These are phyloP conservation scores for Alternaria conjuncta DNA, from an alignment of 2,329 filamentous ascomycete genomes.

Conservation along the genomic window DNA sequence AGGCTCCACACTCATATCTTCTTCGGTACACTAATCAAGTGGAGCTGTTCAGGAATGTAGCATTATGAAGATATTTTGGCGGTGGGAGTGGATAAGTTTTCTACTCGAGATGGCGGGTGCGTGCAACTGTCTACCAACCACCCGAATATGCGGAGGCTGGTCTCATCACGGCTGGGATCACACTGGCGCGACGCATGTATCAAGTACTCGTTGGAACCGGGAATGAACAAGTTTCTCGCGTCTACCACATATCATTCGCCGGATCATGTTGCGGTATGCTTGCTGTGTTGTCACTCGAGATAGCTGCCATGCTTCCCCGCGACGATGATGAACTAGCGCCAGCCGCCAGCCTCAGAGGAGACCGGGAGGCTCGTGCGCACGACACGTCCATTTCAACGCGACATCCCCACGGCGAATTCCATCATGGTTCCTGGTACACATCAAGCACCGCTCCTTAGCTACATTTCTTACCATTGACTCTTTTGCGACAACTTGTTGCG, in stretches of 20 bases:
- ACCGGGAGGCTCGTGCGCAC: background rate
- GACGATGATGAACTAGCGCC: constrained; percentile 12
- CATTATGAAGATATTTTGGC: constrained; percentile 24
- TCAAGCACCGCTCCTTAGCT: background rate
- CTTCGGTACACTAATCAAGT: constrained; percentile 34
- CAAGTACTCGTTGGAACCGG: constrained; percentile 2
- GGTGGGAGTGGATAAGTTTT: constrained; percentile 31
- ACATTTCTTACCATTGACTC: background rate
- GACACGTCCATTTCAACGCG: background rate
- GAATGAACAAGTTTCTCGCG: constrained; percentile 8
- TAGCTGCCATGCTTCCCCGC: constrained; percentile 12
- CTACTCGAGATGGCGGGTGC: constrained; percentile 35
- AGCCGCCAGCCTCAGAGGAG: background rate
- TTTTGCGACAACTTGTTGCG: background rate
- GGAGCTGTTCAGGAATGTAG: constrained; percentile 36
- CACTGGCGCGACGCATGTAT: constrained; percentile 33
- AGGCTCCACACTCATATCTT: constrained; percentile 48
- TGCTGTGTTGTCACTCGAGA: constrained; percentile 19
- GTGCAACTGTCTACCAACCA: constrained; percentile 14
- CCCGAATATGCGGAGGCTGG: constrained; percentile 32
- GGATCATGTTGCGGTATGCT: constrained; percentile 9
- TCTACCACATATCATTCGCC: constrained; percentile 11
- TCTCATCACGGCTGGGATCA: constrained; percentile 27
- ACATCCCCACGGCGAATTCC: background rate
- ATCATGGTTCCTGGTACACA: background rate